Evolutionary conservation across 2,329 filamentous ascomycete species (phyloP), one percentile per base, ranked within the genome.

Genomic region (Anisogramma anomala): DNA sequence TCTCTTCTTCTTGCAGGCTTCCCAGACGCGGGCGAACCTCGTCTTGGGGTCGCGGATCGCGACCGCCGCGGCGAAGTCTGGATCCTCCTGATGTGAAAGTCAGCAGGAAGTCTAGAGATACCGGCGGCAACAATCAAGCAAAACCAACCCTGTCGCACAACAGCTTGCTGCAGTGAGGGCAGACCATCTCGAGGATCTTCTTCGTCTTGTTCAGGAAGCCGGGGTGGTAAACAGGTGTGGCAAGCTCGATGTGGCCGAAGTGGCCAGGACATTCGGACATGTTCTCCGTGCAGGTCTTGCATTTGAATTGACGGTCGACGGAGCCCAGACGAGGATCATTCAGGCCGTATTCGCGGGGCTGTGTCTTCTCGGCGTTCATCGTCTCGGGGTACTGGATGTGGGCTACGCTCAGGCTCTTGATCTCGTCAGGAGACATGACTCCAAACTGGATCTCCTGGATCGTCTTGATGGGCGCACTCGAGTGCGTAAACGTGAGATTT

Each of bases 361-460:
- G 85, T 52, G 84, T 81, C 57, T 88, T 84, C 62, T 82, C 82
- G 64, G 98, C 91, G 59, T 98, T 91, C 91, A 98, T 95, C 20
- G 91, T 96, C 70, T 98, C 91, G n/a, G 91, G 88, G 60, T 95
- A 96, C 62, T 91, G 76, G 60, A 98, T 89, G 62, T 94, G 85
- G 53, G 81, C 84, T 49, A 96, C 89, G 65, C 88, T 95, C 86
- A 96, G 93, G 57, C 83, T 88, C 72, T 98, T 96, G 66, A 96
- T 94, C 70, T 98, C 93, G 62, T 98, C 91, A 19, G 91, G 91
- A 26, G 91, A 94, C 64, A 98, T 77, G 60, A 98, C 77, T 59
- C 91, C 91, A 60, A 98, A 98, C 72, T 98, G 93, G 56, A 98
- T 94, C 74, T 98, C 93, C 74, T 95, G 82, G 57, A 98, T 88